These are phyloP conservation scores for Sphagnum fallax DNA, from an alignment of 228 moss, liverwort and hornwort species.

Conservation along the genomic window DNA sequence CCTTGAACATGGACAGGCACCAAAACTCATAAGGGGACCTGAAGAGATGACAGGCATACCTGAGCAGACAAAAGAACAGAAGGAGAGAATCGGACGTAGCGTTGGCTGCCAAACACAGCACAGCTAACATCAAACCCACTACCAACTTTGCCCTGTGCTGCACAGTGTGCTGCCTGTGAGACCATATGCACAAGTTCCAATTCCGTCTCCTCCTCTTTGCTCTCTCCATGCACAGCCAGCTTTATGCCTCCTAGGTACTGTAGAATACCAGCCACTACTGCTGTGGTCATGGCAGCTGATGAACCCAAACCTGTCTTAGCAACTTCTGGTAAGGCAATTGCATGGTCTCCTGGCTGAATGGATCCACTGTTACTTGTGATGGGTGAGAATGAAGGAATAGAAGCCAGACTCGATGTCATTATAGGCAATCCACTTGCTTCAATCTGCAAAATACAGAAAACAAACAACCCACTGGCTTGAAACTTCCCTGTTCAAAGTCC, in stretches of 20 bases:
- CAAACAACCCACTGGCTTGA: neutral
- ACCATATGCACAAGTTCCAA: constrained; percentile 64
- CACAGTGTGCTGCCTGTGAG: constrained; percentile 95
- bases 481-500: neutral
- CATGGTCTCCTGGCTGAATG: constrained; percentile 36
- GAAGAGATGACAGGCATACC: constrained; percentile 21
- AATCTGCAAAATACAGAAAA: constrained; percentile 39
- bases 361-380: constrained; percentile 63
- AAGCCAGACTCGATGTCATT: constrained; percentile 50
- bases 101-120: constrained; percentile 95
- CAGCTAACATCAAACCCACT: constrained; percentile 98
- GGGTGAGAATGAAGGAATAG: constrained; percentile 76
- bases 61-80: constrained; percentile 58
- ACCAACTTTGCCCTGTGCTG: constrained; percentile 94
- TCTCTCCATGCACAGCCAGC: constrained; percentile 60
- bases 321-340: constrained; percentile 74
- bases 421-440: constrained; percentile 65
- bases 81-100: constrained; percentile 91
- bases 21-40: neutral
- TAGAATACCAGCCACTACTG: constrained; percentile 45
- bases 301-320: constrained; percentile 69
- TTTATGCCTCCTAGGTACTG: constrained; percentile 49
- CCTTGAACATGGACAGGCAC: too few relatives aligned
- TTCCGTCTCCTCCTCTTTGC: constrained; percentile 31
- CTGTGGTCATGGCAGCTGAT: constrained; percentile 64